These are phyloP conservation scores for Yamadazyma dushanensis DNA, from an alignment of 1,139 yeast genomes.

Conservation along the genomic window DNA sequence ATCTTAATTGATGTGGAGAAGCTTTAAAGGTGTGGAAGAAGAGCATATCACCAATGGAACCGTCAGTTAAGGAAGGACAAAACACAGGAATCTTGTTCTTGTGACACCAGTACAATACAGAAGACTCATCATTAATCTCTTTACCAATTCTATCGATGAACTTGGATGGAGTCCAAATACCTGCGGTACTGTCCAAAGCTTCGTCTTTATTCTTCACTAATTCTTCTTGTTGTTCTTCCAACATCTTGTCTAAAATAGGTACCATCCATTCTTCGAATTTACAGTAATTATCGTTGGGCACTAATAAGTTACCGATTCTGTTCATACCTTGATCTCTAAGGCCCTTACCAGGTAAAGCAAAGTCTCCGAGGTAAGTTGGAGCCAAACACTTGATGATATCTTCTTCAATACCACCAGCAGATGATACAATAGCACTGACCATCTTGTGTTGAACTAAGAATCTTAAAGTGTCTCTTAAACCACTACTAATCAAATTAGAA, in stretches of 20 bases:
- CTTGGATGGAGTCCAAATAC: conserved; percentile 89
- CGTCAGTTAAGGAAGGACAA: conserved; percentile 97
- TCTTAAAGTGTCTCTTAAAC: conserved; percentile 86
- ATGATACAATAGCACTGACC: conserved; percentile 92
- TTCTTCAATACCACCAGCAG: conserved; percentile 98
- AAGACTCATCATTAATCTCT: conserved; percentile 88
- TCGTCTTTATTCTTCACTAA: conserved; percentile 61
- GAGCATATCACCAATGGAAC: conserved; percentile 97
- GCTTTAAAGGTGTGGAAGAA: conserved; percentile 97
- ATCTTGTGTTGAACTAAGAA: conserved; percentile 89
- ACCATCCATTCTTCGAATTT: conserved; percentile 98
- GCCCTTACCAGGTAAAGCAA: conserved; percentile 72
- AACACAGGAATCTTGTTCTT: conserved; percentile 93
- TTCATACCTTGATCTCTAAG: conserved; percentile 95
- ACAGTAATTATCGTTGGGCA: conserved; percentile 97
- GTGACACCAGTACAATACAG: conserved; percentile 98
- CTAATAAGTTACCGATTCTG: conserved; percentile 93
- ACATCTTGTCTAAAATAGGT: conserved; percentile 82
- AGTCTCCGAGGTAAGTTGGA: conserved; percentile 93
- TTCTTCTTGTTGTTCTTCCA: conserved; percentile 82
- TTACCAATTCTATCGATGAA: conserved; percentile 91
- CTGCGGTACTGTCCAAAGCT: conserved; percentile 44
- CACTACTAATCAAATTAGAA: conserved; percentile 93
- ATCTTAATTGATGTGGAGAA: conserved; percentile 81
- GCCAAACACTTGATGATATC: conserved; percentile 95